A percentile compares a stretch with the other conserved stretches of the same genome.
These are phyloP conservation scores for Pythium graminicola DNA, from an alignment of 352 stramenopile genomes.

Conservation along the genomic window DNA sequence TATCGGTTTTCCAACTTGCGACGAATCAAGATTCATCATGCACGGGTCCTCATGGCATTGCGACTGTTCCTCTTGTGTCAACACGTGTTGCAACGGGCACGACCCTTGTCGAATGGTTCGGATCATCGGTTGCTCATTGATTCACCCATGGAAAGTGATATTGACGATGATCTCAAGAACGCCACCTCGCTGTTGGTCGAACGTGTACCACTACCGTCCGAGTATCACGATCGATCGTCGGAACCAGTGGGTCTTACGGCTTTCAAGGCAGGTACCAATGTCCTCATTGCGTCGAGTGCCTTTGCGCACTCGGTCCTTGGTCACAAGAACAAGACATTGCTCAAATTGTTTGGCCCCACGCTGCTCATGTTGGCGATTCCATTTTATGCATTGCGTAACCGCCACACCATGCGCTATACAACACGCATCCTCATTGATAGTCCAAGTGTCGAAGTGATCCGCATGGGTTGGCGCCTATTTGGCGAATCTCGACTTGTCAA, in stretches of 20 bases:
- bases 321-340: conserved; percentile 52
- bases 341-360: conserved; percentile 45
- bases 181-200: conserved; percentile 74
- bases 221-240: conserved; percentile 81
- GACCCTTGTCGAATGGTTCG: conserved; percentile 60
- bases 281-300: conserved; percentile 66
- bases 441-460: conserved; percentile 79
- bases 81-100: conserved; percentile 71
- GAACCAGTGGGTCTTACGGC: conserved; percentile 70
- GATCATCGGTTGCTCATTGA: conserved; percentile 78
- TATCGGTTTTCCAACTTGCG: conserved; percentile 82
- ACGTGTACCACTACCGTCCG: conserved; percentile 65
- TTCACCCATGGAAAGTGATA: conserved; percentile 77
- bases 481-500: conserved; percentile 72
- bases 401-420: conserved; percentile 62
- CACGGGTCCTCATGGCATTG: conserved; percentile 77
- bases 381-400: conserved; percentile 76
- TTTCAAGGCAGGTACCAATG: conserved; percentile 81
- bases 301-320: conserved; percentile 73
- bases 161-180: conserved; percentile 85
- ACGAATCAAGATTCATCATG: conserved; percentile 81
- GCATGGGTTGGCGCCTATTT: conserved; percentile 78
- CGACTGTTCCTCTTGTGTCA: conserved; percentile 77
- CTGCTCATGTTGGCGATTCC: conserved; percentile 67
- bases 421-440: conserved; percentile 77